phyloP scores from a whole-genome alignment of 108 stramenopile species.

The Cyclotella sp. region DNA sequence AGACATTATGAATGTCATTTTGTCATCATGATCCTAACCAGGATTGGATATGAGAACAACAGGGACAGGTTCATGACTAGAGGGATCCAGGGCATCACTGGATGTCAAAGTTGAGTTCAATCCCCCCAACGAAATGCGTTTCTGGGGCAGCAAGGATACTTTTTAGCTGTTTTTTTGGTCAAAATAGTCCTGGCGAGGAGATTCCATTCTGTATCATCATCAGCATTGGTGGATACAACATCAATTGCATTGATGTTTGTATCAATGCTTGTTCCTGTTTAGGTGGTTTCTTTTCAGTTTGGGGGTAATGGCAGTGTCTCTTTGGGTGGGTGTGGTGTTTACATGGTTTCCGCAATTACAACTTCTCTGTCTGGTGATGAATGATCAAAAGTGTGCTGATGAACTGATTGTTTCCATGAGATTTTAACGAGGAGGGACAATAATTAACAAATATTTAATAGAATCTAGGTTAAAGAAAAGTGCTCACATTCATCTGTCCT shows the following conservation, averaged over 20 bases:
- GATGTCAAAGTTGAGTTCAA: not conserved
- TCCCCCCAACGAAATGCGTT: not conserved
- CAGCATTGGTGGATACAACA: not conserved
- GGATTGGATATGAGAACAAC: conserved; percentile 53
- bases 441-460: not conserved
- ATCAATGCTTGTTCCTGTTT: not conserved
- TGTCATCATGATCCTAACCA: conserved; percentile 57
- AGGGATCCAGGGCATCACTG: not conserved
- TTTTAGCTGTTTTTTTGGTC: not conserved
- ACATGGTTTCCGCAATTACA: not conserved
- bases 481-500: conserved; percentile 12
- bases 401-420: too few relatives aligned
- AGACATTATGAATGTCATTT: conserved; percentile 60
- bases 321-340: not conserved
- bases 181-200: conserved; percentile 3
- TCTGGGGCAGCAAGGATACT: not conserved
- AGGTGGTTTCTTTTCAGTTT: too few relatives aligned
- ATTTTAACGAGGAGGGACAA: not conserved
- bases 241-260: conserved; percentile 8
- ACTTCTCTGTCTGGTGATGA: not conserved
- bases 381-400: too few relatives aligned
- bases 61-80: conserved; percentile 26
- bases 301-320: too few relatives aligned
- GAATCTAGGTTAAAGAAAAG: too few relatives aligned
- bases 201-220: not conserved